Evolutionary conservation across 2,329 filamentous ascomycete genomes (phyloP).

Genomic region (Aureobasidium melanogenum): DNA sequence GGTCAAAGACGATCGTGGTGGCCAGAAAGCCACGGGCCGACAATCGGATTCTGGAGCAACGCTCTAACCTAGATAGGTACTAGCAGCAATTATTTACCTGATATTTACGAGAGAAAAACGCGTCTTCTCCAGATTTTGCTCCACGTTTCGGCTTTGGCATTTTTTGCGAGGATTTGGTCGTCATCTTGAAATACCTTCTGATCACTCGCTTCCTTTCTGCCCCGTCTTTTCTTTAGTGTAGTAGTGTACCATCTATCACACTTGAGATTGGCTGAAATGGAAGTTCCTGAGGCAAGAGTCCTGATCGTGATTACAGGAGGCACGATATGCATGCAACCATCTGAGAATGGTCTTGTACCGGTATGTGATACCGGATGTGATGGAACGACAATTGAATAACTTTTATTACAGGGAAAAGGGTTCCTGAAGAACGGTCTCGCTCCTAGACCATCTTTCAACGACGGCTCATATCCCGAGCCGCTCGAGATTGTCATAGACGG

Average conservation of each 20-base stretch:
- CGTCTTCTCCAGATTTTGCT: conserved; percentile 6
- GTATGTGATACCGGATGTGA: conserved; percentile 31
- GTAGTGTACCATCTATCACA: background rate
- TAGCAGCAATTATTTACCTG: background rate
- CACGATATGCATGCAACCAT: conserved; percentile 85
- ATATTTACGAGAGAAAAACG: background rate
- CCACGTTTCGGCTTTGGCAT: conserved; percentile 1
- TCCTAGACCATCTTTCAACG: conserved; percentile 77
- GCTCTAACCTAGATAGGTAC: background rate
- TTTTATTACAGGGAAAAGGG: conserved; percentile 38
- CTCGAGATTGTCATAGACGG: conserved; percentile 48
- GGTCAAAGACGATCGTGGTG: background rate
- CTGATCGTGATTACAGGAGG: conserved; percentile 84
- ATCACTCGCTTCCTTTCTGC: background rate
- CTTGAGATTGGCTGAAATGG: background rate
- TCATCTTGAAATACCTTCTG: background rate
- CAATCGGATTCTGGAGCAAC: background rate
- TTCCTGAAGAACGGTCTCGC: conserved; percentile 79
- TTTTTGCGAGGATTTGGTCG: background rate
- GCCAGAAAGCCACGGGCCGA: background rate
- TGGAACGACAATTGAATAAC: background rate
- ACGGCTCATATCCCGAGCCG: conserved; percentile 52
- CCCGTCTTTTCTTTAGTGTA: background rate
- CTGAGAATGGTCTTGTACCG: conserved; percentile 69
- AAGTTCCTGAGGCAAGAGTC: conserved; percentile 63